Conservation (phyloP, 2,329 filamentous ascomycete species). For the Canariomyces notabilis region DNA sequence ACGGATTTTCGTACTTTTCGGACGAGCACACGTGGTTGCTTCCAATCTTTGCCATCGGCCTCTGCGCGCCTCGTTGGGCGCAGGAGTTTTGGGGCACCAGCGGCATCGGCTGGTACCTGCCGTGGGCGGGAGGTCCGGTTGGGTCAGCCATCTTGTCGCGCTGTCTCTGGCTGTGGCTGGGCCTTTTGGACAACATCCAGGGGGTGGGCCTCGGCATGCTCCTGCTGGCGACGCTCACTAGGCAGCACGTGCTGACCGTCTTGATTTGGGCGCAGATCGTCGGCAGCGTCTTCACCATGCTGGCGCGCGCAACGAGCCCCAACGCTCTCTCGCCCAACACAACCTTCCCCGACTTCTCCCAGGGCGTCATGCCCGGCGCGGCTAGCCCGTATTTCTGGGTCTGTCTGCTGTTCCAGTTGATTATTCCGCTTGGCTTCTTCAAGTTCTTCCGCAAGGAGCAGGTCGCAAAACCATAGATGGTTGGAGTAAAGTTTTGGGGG, state of each 20-base stretch:
- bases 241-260: conserved; percentile 60
- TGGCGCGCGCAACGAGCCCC: conserved; percentile 55
- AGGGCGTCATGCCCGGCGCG: conserved; percentile 40
- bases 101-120: conserved; percentile 55
- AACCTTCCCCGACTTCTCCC: conserved; percentile 58
- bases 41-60: conserved; percentile 61
- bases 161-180: conserved; percentile 62
- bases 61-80: conserved; percentile 61
- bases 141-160: conserved; percentile 52
- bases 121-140: conserved; percentile 54
- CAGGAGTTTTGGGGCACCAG: conserved; percentile 64
- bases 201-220: conserved; percentile 66
- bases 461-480: conserved; percentile 45
- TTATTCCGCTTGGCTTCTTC: conserved; percentile 54
- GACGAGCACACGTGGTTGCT: conserved; percentile 61
- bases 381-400: conserved; percentile 57
- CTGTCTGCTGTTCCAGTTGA: conserved; percentile 50
- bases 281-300: conserved; percentile 57
- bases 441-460: conserved; percentile 55
- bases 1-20: conserved; percentile 48
- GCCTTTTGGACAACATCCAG: conserved; percentile 59
- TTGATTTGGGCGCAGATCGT: conserved; percentile 57
- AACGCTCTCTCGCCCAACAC: conserved; percentile 56
- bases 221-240: conserved; percentile 58
- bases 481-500: not conserved